Conservation (phyloP, 371 early-diverging fungal genomes). For the Enterocytospora artemiae region DNA sequence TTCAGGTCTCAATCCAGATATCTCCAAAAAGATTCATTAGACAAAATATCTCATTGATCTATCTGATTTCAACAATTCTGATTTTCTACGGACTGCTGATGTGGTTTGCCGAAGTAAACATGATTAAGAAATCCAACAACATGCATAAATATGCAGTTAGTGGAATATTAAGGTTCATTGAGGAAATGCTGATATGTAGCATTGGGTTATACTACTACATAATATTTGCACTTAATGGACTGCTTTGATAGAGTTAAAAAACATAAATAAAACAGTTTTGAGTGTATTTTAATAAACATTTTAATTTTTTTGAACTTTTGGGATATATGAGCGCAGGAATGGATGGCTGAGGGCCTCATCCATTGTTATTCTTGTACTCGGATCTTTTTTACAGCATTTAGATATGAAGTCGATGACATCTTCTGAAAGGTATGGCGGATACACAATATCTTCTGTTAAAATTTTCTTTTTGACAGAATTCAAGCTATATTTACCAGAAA, state of each 20-base stretch:
- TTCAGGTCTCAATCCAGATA: too few relatives aligned
- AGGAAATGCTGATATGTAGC: not conserved
- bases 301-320: conserved; percentile 9
- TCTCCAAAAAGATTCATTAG: too few relatives aligned
- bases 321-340: conserved; percentile 61
- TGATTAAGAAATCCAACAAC: too few relatives aligned
- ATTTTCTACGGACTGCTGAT: too few relatives aligned
- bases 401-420: conserved; percentile 77
- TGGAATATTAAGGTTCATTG: not conserved
- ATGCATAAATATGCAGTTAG: too few relatives aligned
- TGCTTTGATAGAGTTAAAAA: not conserved
- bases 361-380: conserved; percentile 65
- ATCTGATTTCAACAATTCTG: too few relatives aligned
- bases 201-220: not conserved
- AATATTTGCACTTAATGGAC: not conserved
- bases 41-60: too few relatives aligned
- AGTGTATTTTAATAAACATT: not conserved
- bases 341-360: conserved; percentile 69
- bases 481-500: conserved; percentile 65
- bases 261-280: not conserved
- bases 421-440: conserved; percentile 68
- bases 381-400: conserved; percentile 66
- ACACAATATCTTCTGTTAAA: conserved; percentile 67
- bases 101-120: too few relatives aligned
- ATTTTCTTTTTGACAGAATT: conserved; percentile 70